Evolutionary conservation across 768 basidiomycete species (phyloP), one percentile per base, ranked within the genome.

Genomic region (Agaricus bisporus): DNA sequence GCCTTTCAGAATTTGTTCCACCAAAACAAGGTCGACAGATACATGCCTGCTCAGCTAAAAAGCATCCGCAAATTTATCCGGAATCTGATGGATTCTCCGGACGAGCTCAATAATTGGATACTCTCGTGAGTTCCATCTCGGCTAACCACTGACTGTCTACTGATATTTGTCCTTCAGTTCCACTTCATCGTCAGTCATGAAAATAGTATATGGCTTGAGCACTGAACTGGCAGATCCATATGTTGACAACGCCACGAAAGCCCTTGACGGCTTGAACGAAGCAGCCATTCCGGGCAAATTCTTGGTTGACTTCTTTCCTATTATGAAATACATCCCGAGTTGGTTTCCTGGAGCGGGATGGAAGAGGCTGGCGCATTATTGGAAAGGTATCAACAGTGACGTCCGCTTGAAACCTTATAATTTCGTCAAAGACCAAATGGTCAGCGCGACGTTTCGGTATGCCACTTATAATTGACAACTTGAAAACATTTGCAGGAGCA

Each of bases 1-100:
- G 67, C 70, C 66, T 75, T 79, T 56, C 69, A 77, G 51, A 65
- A 70, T 5, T 68, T 71, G 50, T 75, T 79, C 46, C 67, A 70
- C n/a, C 37, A 14, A 15, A 36, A 36, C 12, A 6, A 29, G 22
- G 47, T 11, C 11, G 3, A n/a, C 32, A 17, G 9, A 12, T 48
- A 48, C 47, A 3, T n/a, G 5, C 17, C n/a, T 7, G 3, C 25
- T 12, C 42, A 43, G 42, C 14, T 20, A 17, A 7, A n/a, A 8
- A 20, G 18, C 2, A 39, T 20, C 6, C 25, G 20, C 12, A 12
- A 14, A 9, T 14, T 43, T 22, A 18, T 43, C 5, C 20, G 25
- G 25, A n/a, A 20, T 4, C 7, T 43, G 20, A 18, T 43, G 42
- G 42, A 43, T 4, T 18, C 18, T 12, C 42, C 42, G 3, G n/a